phyloP scores from a whole-genome alignment of 805 yeast genomes.

The Metschnikowia anglica region DNA sequence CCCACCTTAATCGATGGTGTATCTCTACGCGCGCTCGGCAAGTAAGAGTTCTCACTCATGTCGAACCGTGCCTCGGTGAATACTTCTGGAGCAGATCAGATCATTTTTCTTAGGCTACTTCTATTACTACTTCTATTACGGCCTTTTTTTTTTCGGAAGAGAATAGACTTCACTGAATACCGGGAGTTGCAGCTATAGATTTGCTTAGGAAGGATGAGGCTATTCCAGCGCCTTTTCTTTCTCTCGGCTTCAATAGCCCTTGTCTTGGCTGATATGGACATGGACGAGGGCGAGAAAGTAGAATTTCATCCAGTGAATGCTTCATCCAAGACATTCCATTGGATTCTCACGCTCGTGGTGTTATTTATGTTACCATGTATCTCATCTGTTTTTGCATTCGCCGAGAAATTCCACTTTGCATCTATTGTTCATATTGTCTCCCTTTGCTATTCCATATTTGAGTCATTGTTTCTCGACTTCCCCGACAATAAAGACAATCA shows the following conservation, averaged over 20 bases:
- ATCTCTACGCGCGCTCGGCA: no score
- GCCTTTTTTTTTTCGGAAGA: no score
- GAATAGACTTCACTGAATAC: no score
- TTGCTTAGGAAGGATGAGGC: no score
- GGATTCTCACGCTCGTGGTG: conserved; percentile 52
- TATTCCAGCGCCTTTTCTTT: background rate
- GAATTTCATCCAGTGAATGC: conserved; percentile 49
- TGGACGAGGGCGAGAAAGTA: conserved; percentile 28
- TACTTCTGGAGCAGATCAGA: no score
- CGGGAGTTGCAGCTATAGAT: no score
- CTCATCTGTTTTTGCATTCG: conserved; percentile 53
- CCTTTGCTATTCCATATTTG: conserved; percentile 49
- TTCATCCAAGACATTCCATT: conserved; percentile 59
- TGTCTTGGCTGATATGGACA: conserved; percentile 22
- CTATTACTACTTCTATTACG: no score
- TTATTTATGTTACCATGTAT: conserved; percentile 57
- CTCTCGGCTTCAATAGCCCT: conserved; percentile 4
- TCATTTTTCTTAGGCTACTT: no score
- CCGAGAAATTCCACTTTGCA: conserved; percentile 42
- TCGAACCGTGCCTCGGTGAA: no score
- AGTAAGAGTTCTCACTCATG: no score
- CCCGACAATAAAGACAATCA: conserved; percentile 61
- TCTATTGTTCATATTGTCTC: conserved; percentile 17
- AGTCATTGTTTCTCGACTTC: conserved; percentile 56
- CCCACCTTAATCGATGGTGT: no score